A percentile compares a stretch with the other conserved stretches of the same genome.
phyloP scores from a whole-genome alignment of 106 monocot genomes.

The Cymbidium sinense region DNA sequence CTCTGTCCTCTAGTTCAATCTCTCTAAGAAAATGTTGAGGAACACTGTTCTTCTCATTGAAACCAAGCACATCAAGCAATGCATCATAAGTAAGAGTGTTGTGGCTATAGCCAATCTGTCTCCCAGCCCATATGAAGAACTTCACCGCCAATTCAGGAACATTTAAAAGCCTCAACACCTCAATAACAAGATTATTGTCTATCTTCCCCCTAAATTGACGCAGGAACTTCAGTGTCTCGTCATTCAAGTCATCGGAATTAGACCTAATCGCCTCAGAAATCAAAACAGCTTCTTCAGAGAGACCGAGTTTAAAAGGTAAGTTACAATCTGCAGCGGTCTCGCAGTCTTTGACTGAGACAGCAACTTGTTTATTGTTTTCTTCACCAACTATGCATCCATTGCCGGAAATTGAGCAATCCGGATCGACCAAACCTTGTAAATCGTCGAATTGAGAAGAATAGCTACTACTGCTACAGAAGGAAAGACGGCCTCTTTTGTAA shows the following conservation, averaged over 20 bases:
- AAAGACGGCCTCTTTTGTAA: constrained; percentile 11
- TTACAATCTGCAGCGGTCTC: constrained; percentile 8
- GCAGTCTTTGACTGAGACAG: constrained; percentile 54
- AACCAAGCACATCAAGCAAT: constrained; percentile 55
- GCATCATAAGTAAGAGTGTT: constrained; percentile 40
- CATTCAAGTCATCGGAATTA: constrained; percentile 29
- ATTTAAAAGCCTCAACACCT: constrained; percentile 47
- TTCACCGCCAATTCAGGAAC: constrained; percentile 41
- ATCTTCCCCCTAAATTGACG: constrained; percentile 63
- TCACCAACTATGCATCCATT: not conserved
- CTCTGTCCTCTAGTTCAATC: constrained; percentile 69
- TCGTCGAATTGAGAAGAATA: constrained; percentile 26
- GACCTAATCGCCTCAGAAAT: constrained; percentile 45
- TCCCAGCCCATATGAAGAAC: constrained; percentile 89
- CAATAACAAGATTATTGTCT: constrained; percentile 44
- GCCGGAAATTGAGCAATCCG: constrained; percentile 5
- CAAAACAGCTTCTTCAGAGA: constrained; percentile 38
- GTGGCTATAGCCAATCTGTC: constrained; percentile 86
- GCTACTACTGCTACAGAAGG: constrained; percentile 9
- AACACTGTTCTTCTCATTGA: constrained; percentile 32
- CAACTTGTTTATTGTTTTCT: not conserved
- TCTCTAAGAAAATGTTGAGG: constrained; percentile 50
- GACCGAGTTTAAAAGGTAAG: not conserved
- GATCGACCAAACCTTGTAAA: constrained; percentile 36
- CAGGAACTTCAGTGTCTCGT: constrained; percentile 44